Percentiles rank a stretch among this genome's conserved stretches.
Conservation (phyloP, 257 asterid species). For the Handroanthus guayacan region DNA sequence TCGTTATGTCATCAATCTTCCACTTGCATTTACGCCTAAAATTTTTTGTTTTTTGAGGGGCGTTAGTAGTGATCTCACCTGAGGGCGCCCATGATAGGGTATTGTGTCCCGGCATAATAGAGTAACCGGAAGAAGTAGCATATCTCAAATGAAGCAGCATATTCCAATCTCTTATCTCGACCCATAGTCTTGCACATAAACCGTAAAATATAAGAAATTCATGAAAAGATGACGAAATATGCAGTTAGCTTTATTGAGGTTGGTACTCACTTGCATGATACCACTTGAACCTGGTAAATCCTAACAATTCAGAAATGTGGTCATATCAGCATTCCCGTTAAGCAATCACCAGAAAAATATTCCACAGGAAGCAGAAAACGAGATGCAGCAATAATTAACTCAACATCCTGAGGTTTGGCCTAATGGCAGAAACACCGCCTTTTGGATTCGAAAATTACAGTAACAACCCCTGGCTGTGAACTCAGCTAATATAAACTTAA, state of each 20-base stretch:
- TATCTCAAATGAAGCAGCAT: constrained; percentile 88
- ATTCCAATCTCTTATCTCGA: constrained; percentile 87
- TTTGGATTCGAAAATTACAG: no score
- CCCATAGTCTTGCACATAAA: constrained; percentile 81
- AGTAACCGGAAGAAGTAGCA: constrained; percentile 91
- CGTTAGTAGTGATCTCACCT: constrained; percentile 55
- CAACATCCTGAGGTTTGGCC: no score
- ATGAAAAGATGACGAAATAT: constrained; percentile 16
- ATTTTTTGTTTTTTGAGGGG: constrained; percentile 3
- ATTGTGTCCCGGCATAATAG: constrained; percentile 90
- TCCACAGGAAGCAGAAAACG: neutral
- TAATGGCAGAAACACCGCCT: no score
- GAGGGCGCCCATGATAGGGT: constrained; percentile 98
- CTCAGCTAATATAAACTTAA: no score
- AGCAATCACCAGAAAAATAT: constrained; percentile 35
- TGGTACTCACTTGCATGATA: constrained; percentile 87
- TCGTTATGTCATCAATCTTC: constrained; percentile 1
- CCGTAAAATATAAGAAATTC: constrained; percentile 27
- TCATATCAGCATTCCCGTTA: constrained; percentile 35
- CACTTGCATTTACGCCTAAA: neutral
- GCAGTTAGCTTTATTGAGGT: constrained; percentile 24
- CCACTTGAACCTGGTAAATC: constrained; percentile 94
- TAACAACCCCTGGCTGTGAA: no score
- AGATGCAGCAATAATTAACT: neutral
- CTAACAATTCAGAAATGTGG: constrained; percentile 52